These are phyloP conservation scores for Diaporthe citri DNA, from an alignment of 2,329 filamentous ascomycete genomes.

Conservation along the genomic window DNA sequence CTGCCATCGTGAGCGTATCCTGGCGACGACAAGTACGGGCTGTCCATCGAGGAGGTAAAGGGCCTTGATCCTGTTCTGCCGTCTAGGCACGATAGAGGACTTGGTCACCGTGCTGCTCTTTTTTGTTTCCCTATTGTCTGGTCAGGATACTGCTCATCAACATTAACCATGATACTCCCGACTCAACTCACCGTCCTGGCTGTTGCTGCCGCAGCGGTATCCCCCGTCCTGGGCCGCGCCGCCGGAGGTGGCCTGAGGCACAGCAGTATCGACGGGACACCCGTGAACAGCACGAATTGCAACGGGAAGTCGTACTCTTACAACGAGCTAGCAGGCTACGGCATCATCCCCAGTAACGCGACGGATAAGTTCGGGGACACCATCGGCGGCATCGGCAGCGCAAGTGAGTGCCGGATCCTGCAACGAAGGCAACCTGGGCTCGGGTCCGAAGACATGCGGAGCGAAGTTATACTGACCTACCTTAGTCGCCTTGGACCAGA, in stretches of 20 bases:
- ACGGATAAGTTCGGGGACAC: constrained; percentile 78
- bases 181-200: not conserved
- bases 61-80: not conserved
- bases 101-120: not conserved
- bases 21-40: not conserved
- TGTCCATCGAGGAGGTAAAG: not conserved
- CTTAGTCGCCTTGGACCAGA: constrained; percentile 5
- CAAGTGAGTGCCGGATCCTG: not conserved
- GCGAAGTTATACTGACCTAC: not conserved
- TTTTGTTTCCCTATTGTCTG: not conserved
- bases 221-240: not conserved
- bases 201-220: not conserved
- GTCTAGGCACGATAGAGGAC: not conserved
- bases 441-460: not conserved
- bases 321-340: constrained; percentile 75
- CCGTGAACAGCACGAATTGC: constrained; percentile 57
- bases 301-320: constrained; percentile 75
- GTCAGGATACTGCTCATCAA: not conserved
- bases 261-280: not conserved
- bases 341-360: constrained; percentile 67
- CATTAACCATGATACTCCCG: not conserved
- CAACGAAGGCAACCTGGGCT: not conserved
- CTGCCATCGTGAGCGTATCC: not conserved
- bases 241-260: not conserved
- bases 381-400: constrained; percentile 70